A percentile compares a stretch with the other conserved stretches of the same genome.
Conservation (phyloP, 331 rosid species). For the Spiraea crenata region DNA sequence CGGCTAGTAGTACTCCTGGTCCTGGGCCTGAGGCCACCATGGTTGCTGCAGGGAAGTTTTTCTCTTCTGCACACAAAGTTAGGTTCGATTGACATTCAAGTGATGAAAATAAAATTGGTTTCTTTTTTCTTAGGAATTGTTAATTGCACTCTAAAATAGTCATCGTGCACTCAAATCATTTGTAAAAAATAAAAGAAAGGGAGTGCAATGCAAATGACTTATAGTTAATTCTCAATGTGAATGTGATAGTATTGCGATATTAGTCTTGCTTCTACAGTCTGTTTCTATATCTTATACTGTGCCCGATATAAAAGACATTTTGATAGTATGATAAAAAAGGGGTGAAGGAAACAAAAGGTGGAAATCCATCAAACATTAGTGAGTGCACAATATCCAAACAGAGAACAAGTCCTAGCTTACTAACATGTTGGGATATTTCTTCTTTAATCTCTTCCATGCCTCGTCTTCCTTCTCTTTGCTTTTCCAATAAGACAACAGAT, state of each 20-base stretch:
- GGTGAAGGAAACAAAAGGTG: not conserved
- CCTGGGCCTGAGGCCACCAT: conserved; percentile 34
- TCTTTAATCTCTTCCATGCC: not conserved
- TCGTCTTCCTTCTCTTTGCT: conserved; percentile 23
- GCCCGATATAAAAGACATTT: no score
- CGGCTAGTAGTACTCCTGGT: not conserved
- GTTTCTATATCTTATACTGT: no score
- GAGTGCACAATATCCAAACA: not conserved
- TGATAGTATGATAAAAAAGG: no score
- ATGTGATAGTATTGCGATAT: no score
- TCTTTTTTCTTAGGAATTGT: not conserved
- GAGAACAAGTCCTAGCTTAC: not conserved
- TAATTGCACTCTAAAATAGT: no score
- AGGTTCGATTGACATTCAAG: conserved; percentile 21
- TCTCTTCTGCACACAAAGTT: conserved; percentile 50
- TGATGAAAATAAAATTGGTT: not conserved
- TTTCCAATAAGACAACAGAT: conserved; percentile 25
- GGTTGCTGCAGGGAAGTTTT: conserved; percentile 48
- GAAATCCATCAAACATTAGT: conserved; percentile 1
- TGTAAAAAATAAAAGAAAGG: no score
- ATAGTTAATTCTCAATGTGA: no score
- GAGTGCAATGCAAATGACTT: no score
- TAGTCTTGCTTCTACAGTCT: no score
- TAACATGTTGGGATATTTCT: no score
- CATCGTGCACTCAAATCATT: no score